These are phyloP conservation scores for Coleophoma eucalyptorum DNA, from an alignment of 2,329 filamentous ascomycete genomes.

Conservation along the genomic window DNA sequence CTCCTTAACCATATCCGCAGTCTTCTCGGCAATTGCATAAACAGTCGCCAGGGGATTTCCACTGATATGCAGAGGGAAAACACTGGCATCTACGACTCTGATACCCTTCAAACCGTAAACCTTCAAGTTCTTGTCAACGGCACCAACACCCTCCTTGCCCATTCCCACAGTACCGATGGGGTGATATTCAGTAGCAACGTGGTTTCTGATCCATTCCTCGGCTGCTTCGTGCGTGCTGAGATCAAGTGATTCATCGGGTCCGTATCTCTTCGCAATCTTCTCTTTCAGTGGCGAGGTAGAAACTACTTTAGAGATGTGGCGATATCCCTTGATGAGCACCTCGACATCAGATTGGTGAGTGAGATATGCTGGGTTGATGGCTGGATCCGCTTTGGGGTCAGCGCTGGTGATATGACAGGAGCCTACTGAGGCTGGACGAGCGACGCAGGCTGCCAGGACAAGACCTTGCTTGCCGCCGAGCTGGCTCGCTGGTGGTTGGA, in stretches of 20 bases:
- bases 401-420: slow-evolving; percentile 33
- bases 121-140: slow-evolving; percentile 73
- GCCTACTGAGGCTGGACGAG: slow-evolving; percentile 38
- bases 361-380: slow-evolving; percentile 28
- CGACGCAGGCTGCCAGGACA: slow-evolving; percentile 32
- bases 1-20: too few species aligned
- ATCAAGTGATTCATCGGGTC: slow-evolving; percentile 2
- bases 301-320: slow-evolving; percentile 5
- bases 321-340: slow-evolving; percentile 7
- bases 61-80: too few species aligned
- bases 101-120: slow-evolving; percentile 67
- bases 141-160: slow-evolving; percentile 66
- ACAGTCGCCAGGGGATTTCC: too few species aligned
- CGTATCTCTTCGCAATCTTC: slow-evolving; percentile 7
- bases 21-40: too few species aligned
- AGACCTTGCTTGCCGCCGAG: slow-evolving; percentile 13
- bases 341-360: slow-evolving; percentile 4
- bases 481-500: slow-evolving; percentile 1
- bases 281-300: slow-evolving; percentile 9
- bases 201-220: slow-evolving; percentile 4
- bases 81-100: slow-evolving; percentile 65
- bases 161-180: slow-evolving; percentile 83
- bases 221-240: not conserved
- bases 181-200: slow-evolving; percentile 52
- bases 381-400: slow-evolving; percentile 28